Conservation (phyloP, 441 rosid species). For the Arabidopsis lyrata region DNA sequence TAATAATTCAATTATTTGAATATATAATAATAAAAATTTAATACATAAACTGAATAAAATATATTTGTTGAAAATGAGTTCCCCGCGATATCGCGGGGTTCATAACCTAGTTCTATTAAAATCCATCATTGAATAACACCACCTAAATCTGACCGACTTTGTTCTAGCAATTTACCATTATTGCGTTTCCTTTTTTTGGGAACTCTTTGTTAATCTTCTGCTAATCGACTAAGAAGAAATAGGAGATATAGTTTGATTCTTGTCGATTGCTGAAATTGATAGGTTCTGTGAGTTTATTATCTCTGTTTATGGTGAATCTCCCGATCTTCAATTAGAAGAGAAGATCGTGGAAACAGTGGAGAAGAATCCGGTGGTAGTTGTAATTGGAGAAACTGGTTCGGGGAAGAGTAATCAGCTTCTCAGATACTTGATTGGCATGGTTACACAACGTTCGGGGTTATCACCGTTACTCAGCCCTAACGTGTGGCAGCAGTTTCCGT, state of each 20-base stretch:
- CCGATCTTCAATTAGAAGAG: constrained; percentile 86
- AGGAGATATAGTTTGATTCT: background rate
- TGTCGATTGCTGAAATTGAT: background rate
- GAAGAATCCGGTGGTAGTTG: constrained; percentile 79
- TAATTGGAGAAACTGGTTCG: constrained; percentile 93
- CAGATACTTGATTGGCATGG: constrained; percentile 93
- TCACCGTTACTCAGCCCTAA: constrained; percentile 95
- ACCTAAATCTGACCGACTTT: too few relatives aligned
- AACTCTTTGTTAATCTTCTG: too few relatives aligned
- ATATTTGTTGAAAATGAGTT: too few relatives aligned
- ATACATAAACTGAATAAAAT: too few relatives aligned
- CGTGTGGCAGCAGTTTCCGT: constrained; percentile 97
- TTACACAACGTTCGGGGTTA: constrained; percentile 72
- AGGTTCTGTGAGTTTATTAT: background rate
- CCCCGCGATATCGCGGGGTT: too few relatives aligned
- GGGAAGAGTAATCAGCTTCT: constrained; percentile 99
- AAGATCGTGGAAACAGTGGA: constrained; percentile 75
- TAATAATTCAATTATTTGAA: too few relatives aligned
- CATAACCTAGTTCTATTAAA: too few relatives aligned
- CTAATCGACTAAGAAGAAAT: background rate
- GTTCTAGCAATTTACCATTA: too few relatives aligned
- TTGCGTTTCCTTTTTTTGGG: too few relatives aligned
- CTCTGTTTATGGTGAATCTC: constrained; percentile 64
- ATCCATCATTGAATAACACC: too few relatives aligned
- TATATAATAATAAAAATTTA: too few relatives aligned